Base-by-base conservation (phyloP, 148 eudicot species). In the Chenopodium formosanum region DNA sequence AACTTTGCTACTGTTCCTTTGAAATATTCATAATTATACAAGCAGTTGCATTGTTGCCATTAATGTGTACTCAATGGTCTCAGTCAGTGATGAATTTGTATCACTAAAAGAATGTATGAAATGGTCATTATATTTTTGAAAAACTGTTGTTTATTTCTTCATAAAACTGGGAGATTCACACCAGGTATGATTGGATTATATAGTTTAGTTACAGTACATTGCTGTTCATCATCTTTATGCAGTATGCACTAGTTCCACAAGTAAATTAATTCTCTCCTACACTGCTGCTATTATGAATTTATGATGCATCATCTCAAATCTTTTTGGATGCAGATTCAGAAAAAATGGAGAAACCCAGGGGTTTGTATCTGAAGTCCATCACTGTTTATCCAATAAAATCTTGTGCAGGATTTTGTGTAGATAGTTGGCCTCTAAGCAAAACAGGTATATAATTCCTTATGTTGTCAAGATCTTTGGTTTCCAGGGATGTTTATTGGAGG, bases 351-450 rank as follows among this genome's bases (percentile, higher is more conserved):
- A 85, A 72, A 74, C 27, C 82, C 47, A 34, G 74, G 48, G 77
- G 82, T 83, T 79, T 77, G 75, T 80, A 79, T 77, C 88, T 96
- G 86, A 90, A 79, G 81, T 91, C 95, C 74, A 87, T 96, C 71
- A 83, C 88, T 67, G 68, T 96, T 70, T 96, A 94, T 82, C 99
- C 99, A 74, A 91, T 96, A 78, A 96, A 96, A 84, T 96, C 99
- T 8, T 96, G 99, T 80, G 93, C 86, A 52, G 99, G 98, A 64
- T 95, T 92, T 89, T 87, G 77, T 68, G 95, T 89, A 81, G 92
- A 91, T 32, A 87, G 88, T 77, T 94, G 99, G 99, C 97, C 98
- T 81, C 81, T 96, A 40, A 84, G 92, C 85, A 86, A 82, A 65
- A 92, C 98, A 80, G 99, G 99, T 94, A 84, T 25, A 46, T 76